Evolutionary conservation across 2,329 filamentous ascomycete species (phyloP).

Genomic region (Claviceps capensis): DNA sequence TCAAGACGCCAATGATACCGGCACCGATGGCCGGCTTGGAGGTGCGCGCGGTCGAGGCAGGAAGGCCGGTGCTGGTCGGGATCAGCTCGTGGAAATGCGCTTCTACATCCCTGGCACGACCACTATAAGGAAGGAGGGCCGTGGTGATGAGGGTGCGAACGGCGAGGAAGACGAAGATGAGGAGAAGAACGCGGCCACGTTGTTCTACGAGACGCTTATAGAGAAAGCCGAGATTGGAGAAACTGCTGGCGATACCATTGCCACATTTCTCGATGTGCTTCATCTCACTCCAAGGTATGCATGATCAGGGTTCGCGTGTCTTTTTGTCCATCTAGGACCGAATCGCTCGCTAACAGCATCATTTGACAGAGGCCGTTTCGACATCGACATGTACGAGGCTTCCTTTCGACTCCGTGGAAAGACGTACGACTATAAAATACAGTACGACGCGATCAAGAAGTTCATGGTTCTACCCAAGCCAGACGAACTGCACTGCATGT

Average conservation of each 20-base stretch:
- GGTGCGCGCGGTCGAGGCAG: slow-evolving; percentile 66
- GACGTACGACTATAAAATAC: slow-evolving; percentile 99
- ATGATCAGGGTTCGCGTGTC: slow-evolving; percentile 6
- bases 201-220: slow-evolving; percentile 98
- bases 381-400: slow-evolving; percentile 98
- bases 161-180: slow-evolving; percentile 41
- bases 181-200: slow-evolving; percentile 85
- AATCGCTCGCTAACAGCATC: neutral
- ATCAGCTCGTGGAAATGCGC: slow-evolving; percentile 95
- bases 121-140: slow-evolving; percentile 55
- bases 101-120: slow-evolving; percentile 95
- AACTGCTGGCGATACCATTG: slow-evolving; percentile 95
- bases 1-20: slow-evolving; percentile 55
- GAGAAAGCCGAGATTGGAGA: slow-evolving; percentile 99
- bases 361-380: slow-evolving; percentile 74
- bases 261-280: slow-evolving; percentile 89
- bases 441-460: slow-evolving; percentile 95
- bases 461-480: slow-evolving; percentile 98
- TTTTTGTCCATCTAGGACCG: neutral
- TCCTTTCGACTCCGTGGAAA: slow-evolving; percentile 96
- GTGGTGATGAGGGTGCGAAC: slow-evolving; percentile 61
- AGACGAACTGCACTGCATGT: slow-evolving; percentile 92
- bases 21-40: slow-evolving; percentile 59
- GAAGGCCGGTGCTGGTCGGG: slow-evolving; percentile 76
- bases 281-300: slow-evolving; percentile 90